Evolutionary conservation across 108 stramenopile species (phyloP).

Genomic region (Nannochloropsis granulata): DNA sequence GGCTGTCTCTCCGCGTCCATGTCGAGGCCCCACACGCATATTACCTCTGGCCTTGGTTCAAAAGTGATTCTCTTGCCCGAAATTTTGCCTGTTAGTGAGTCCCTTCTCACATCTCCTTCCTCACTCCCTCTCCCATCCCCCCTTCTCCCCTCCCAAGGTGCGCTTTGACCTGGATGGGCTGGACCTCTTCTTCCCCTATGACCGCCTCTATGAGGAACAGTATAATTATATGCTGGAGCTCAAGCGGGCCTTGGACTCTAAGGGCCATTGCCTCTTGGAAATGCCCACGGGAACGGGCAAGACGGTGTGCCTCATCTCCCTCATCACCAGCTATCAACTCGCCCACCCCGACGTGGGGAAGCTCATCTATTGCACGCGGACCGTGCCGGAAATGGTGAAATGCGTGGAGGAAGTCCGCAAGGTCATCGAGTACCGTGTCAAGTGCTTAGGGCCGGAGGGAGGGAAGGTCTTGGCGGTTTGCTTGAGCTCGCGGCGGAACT

Average conservation of each 20-base stretch:
- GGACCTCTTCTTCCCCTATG: constrained; percentile 97
- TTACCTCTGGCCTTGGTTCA: too few species aligned
- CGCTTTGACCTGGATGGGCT: constrained; percentile 85
- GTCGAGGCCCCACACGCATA: too few species aligned
- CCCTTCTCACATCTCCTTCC: background rate
- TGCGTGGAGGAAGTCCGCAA: constrained; percentile 91
- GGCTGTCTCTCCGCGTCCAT: too few species aligned
- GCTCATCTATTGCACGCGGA: constrained; percentile 97
- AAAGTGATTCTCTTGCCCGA: too few species aligned
- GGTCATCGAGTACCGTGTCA: constrained; percentile 68
- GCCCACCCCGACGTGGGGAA: constrained; percentile 82
- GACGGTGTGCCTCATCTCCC: constrained; percentile 75
- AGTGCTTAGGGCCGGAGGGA: constrained; percentile 46
- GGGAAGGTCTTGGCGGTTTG: constrained; percentile 70
- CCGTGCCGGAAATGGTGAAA: constrained; percentile 98
- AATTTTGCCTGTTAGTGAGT: too few species aligned
- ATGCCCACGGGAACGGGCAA: constrained; percentile 95
- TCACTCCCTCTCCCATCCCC: background rate
- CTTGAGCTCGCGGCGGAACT: constrained; percentile 85
- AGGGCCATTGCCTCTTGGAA: constrained; percentile 89
- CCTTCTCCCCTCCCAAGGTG: constrained; percentile 41
- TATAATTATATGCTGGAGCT: constrained; percentile 97
- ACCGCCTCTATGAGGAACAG: constrained; percentile 90
- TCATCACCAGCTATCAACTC: constrained; percentile 93
- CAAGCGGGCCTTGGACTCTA: constrained; percentile 86